Evolutionary conservation across 257 asterid species (phyloP).

Genomic region (Henckelia pumila): DNA sequence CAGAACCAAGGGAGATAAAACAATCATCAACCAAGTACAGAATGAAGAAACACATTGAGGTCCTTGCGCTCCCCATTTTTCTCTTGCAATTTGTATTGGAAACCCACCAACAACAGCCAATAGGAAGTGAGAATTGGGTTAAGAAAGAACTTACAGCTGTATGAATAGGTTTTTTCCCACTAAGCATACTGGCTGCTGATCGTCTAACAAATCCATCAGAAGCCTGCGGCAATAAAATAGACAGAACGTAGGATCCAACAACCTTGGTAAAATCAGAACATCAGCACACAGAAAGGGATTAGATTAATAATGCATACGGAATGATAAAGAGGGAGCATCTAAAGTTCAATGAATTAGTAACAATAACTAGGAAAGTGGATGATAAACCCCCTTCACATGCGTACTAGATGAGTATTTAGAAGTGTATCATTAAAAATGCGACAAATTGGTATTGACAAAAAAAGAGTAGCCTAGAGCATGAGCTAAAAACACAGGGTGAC

Average conservation of each 20-base stretch:
- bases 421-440: not conserved
- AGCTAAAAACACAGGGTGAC: not conserved
- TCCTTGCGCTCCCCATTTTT: not conserved
- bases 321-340: conserved; percentile 1
- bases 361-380: not conserved
- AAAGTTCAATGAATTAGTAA: not conserved
- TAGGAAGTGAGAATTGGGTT: conserved; percentile 7
- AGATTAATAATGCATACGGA: not conserved
- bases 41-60: conserved; percentile 7
- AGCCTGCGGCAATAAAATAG: conserved; percentile 45
- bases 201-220: conserved; percentile 64
- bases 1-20: conserved; percentile 18
- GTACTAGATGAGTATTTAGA: not conserved
- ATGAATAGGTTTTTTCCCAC: conserved; percentile 74
- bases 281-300: not conserved
- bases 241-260: conserved; percentile 18
- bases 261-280: not conserved
- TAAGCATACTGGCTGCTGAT: conserved; percentile 99
- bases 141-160: conserved; percentile 61
- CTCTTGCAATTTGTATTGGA: not conserved
- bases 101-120: conserved; percentile 2
- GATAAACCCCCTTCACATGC: not conserved
- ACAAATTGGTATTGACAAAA: not conserved
- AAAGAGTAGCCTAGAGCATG: not conserved
- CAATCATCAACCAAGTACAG: conserved; percentile 11